Evolutionary conservation across 805 yeast species (phyloP), one percentile per base, ranked within the genome.

Genomic region (Candida palmyrensis): DNA sequence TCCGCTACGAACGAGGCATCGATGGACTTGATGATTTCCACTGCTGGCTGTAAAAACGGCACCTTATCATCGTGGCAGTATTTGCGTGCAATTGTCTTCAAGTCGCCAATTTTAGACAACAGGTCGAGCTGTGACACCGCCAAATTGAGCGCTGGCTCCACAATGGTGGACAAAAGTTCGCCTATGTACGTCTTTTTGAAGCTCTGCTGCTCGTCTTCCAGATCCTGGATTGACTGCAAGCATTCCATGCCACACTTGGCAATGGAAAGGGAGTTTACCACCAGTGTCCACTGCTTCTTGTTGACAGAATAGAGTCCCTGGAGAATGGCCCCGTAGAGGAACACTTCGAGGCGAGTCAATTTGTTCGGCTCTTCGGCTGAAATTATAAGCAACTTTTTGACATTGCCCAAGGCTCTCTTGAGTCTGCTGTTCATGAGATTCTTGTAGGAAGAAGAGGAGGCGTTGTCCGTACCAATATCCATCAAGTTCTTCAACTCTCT

Each of bases 81-180:
- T 29, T 58, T 60, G 38, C 75, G 66, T 1, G 83, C 60, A 22
- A 72, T 51, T 5, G 72, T 66, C 20, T 67, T 66, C 40, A 79
- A 53, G 45, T 78, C 84, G 21, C 71, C 38, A 24, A 28, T 42
- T 29, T 31, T 59, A 51, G 13, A 42, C 37, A 31, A 45, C 36
- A 27, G 49, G 40, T 37, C 54, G 25, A 57, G 48, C 51, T 78
- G 76, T 29, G 68, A 61, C 17, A 68, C 53, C 3, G 82, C 73
- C 36, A 76, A 59, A 28, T 66, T 69, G 43, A 85, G 68, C 3
- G 82, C 68, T 10, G 89, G 86, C 47, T 83, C 92, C 14, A 86
- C 71, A 10, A 66, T 42, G 6, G 74, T 64, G 30, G 77, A 79
- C 21, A 78, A 54, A 29, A 80, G 54, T 40, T 81, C 89, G 30